These are phyloP conservation scores for Fusarium euwallaceae DNA, from an alignment of 2,329 filamentous ascomycete species.

Conservation along the genomic window DNA sequence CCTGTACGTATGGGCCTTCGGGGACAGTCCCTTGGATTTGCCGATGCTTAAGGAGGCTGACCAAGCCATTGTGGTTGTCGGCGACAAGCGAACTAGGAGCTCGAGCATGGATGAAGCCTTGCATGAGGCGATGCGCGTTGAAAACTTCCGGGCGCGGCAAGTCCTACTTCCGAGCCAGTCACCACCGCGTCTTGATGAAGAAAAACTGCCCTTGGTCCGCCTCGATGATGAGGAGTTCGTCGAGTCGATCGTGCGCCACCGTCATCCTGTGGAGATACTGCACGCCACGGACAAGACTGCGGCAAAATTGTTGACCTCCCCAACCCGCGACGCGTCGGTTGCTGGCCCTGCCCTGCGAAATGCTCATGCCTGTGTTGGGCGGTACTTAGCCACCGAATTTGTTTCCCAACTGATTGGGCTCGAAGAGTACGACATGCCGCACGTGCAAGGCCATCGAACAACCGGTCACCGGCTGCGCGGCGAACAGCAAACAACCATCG, in stretches of 20 bases:
- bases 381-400: constrained; percentile 66
- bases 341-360: constrained; percentile 61
- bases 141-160: constrained; percentile 60
- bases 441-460: constrained; percentile 64
- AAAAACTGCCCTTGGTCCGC: constrained; percentile 57
- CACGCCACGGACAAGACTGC: constrained; percentile 60
- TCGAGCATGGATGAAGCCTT: constrained; percentile 65
- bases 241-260: constrained; percentile 46
- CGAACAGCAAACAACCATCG: constrained; percentile 65
- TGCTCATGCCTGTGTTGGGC: constrained; percentile 63
- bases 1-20: constrained; percentile 69
- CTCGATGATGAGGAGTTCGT: constrained; percentile 48
- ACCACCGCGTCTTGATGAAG: constrained; percentile 57
- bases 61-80: constrained; percentile 68
- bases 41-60: constrained; percentile 68
- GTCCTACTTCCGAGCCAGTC: constrained; percentile 57
- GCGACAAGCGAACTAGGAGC: constrained; percentile 60
- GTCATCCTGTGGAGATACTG: constrained; percentile 48
- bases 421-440: constrained; percentile 61
- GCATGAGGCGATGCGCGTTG: constrained; percentile 54
- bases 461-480: constrained; percentile 60
- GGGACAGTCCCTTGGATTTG: constrained; percentile 70
- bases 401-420: constrained; percentile 62
- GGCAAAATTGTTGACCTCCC: constrained; percentile 65
- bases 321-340: constrained; percentile 64